Evolutionary conservation across 2,329 filamentous ascomycete species (phyloP).

Genomic region (Diaporthe sp.): DNA sequence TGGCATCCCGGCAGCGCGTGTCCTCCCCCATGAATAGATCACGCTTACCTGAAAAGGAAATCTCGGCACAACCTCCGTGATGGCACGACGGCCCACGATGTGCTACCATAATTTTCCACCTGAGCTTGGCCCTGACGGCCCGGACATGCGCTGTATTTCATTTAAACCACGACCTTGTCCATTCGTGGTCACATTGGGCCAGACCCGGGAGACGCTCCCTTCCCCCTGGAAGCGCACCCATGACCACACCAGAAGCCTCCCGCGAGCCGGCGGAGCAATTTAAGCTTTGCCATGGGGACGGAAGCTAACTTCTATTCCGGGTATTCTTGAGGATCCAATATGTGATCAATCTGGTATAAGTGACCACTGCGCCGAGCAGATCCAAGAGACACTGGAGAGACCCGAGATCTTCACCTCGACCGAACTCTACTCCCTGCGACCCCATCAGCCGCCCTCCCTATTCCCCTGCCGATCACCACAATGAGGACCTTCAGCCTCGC

Average conservation of each 20-base stretch:
- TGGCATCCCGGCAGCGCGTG: not conserved
- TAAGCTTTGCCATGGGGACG: conserved; percentile 5
- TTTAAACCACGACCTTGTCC: not conserved
- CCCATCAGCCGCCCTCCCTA: not conserved
- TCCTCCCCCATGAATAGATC: not conserved
- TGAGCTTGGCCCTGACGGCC: not conserved
- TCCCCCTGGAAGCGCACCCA: not conserved
- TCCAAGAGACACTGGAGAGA: not conserved
- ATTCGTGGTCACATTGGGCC: conserved; percentile 17
- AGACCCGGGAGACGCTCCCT: not conserved
- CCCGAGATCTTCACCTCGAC: not conserved
- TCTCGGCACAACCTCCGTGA: conserved; percentile 33
- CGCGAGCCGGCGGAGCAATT: not conserved
- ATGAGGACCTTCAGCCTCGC: conserved; percentile 25
- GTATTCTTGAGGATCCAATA: not conserved
- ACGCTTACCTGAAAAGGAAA: conserved; percentile 30
- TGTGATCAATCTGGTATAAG: conserved; percentile 12
- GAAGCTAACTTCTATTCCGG: conserved; percentile 21
- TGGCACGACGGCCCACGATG: conserved; percentile 2
- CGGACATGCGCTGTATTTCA: conserved; percentile 1
- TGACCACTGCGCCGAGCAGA: not conserved
- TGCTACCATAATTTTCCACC: not conserved
- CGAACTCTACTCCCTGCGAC: not conserved
- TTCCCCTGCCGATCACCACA: not conserved
- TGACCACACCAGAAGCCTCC: not conserved